Evolutionary conservation across 2,329 filamentous ascomycete genomes (phyloP).

Genomic region (Myriosclerotinia duriaeana): DNA sequence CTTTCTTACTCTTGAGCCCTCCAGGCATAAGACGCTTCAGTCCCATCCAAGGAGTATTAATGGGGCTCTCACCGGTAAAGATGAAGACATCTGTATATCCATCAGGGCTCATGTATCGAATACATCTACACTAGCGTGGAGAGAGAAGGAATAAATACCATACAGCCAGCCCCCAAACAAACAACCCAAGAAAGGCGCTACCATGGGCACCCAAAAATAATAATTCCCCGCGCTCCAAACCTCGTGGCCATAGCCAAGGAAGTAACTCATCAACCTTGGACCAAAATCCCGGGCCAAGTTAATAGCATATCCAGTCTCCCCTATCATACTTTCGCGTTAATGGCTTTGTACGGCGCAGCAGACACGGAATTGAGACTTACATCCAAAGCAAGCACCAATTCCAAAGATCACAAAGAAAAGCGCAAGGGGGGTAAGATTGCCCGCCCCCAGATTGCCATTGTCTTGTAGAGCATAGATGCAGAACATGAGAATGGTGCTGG

Average conservation of each 20-base stretch:
- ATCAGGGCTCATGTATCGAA: not conserved
- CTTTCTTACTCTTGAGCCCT: not conserved
- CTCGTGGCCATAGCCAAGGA: slow-evolving; percentile 65
- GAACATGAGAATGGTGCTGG: slow-evolving; percentile 68
- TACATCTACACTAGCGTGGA: not conserved
- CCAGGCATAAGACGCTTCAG: slow-evolving; percentile 30
- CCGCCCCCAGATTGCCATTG: slow-evolving; percentile 51
- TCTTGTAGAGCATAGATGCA: slow-evolving; percentile 69
- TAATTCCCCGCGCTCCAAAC: slow-evolving; percentile 68
- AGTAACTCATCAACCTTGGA: slow-evolving; percentile 64
- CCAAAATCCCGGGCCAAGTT: slow-evolving; percentile 71
- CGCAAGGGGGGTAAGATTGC: slow-evolving; percentile 56
- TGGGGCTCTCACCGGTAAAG: slow-evolving; percentile 33
- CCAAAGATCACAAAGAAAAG: slow-evolving; percentile 74
- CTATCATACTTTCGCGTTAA: slow-evolving; percentile 38
- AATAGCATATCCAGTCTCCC: slow-evolving; percentile 76
- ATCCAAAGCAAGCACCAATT: slow-evolving; percentile 68
- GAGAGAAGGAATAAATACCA: slow-evolving; percentile 39
- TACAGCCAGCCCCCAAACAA: slow-evolving; percentile 66
- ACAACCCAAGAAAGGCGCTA: slow-evolving; percentile 66
- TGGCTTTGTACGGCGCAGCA: not conserved
- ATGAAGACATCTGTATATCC: slow-evolving; percentile 52
- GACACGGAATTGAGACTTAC: not conserved
- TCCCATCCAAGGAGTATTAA: slow-evolving; percentile 40
- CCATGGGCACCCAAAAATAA: slow-evolving; percentile 75